Percentiles rank a stretch among this genome's conserved stretches.
phyloP scores from a whole-genome alignment of 495 filamentous ascomycete genomes.

The Pyrenula massariospora region DNA sequence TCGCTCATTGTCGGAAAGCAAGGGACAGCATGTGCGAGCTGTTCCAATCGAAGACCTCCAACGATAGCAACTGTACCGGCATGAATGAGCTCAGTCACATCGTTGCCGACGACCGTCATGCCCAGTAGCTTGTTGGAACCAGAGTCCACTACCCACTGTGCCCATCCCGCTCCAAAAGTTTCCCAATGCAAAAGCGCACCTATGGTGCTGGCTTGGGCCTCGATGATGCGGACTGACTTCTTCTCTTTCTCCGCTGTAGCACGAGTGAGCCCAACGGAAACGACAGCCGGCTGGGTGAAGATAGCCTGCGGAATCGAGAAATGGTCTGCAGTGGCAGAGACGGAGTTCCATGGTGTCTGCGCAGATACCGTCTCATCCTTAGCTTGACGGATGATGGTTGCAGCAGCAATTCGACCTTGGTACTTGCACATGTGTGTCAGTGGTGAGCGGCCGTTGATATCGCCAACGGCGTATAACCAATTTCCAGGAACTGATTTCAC shows the following conservation, averaged over 20 bases:
- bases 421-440: slow-evolving; percentile 12
- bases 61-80: slow-evolving; percentile 7
- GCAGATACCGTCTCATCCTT: not conserved
- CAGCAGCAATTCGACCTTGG: slow-evolving; percentile 9
- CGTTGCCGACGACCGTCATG: slow-evolving; percentile 6
- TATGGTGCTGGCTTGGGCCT: not conserved
- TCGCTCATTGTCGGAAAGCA: slow-evolving; percentile 8
- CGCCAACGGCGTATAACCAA: slow-evolving; percentile 13
- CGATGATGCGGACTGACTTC: slow-evolving; percentile 1
- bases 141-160: slow-evolving; percentile 7
- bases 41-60: slow-evolving; percentile 3
- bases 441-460: slow-evolving; percentile 9
- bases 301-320: slow-evolving; percentile 5
- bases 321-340: slow-evolving; percentile 1
- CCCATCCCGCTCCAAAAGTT: slow-evolving; percentile 2
- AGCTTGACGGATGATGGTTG: slow-evolving; percentile 4
- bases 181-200: slow-evolving; percentile 7
- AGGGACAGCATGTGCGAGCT: slow-evolving; percentile 6
- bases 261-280: slow-evolving; percentile 3
- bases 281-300: slow-evolving; percentile 7
- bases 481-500: slow-evolving; percentile 2
- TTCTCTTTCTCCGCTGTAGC: not conserved
- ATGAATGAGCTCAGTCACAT: slow-evolving; percentile 8
- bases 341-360: not conserved
- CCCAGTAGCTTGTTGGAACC: slow-evolving; percentile 3